Base-by-base conservation (phyloP, 2,329 filamentous ascomycete species). In the Sporothrix protearum region DNA sequence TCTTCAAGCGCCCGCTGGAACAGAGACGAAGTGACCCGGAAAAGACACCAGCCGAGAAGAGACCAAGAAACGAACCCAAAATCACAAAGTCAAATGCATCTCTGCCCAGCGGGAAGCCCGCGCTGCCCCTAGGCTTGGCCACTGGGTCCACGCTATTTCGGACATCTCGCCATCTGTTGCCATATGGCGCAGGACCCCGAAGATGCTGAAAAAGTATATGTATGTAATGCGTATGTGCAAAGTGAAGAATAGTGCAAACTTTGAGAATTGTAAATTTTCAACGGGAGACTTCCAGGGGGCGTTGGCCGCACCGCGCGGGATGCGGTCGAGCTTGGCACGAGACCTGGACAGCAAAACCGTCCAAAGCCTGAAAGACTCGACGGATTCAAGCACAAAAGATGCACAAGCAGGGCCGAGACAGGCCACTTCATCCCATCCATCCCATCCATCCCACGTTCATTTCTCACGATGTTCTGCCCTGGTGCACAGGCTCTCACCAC, bases 1-100 rank as follows among this genome's bases (percentile, higher is more conserved):
- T 45, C 36, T 45, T 45, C 59, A 64, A 64, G 36, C 59, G 59
- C 59, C 36, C 59, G 36, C 19, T 64, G 59, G 14, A 53, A 53
- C 42, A 1, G 57, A 63, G 36, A 45, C 59, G 59, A 64, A 42
- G 59, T 45, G 25, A 64, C 59, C 22, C 22, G 9, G 25, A 53
- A 53, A 53, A 28, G 10, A 22, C 49, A 53, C 49, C 49, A 53
- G 19, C 49, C 42, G 42, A 19, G 14, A 47, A 47, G 12, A 53
- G 49, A 53, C 16, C n/a, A 3, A 53, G 22, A 53, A 53, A 53
- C 33, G 25, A 33, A 59, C 16, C 25, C 10, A 30, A 36, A 57
- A 36, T 19, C 9, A 1, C 55, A 33, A 33, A n/a, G 2, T 28
- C 12, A 16, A 64, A 64, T 4, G 59, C 39, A 10, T 25, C 61